These are phyloP conservation scores for Discostella stelligera DNA, from an alignment of 352 stramenopile species.

Conservation along the genomic window DNA sequence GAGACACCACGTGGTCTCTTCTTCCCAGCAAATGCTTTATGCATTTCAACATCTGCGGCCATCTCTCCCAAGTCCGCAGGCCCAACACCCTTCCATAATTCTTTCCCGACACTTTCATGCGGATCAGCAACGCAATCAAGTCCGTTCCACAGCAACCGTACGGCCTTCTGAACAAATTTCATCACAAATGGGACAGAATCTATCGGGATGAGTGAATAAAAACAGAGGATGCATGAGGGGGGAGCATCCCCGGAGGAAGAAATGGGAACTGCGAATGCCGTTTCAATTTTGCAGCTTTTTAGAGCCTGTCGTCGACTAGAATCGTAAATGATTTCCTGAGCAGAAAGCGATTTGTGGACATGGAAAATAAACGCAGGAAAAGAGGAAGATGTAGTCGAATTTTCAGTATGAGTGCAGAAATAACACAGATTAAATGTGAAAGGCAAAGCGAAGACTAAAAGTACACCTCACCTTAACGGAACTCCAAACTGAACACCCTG, in stretches of 20 bases:
- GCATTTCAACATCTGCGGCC: constrained; percentile 82
- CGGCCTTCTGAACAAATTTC: constrained; percentile 81
- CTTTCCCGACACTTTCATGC: constrained; percentile 63
- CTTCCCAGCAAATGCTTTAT: constrained; percentile 76
- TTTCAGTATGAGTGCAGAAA: not conserved
- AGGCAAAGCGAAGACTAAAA: constrained; percentile 5
- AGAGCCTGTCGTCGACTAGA: constrained; percentile 53
- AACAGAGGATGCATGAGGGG: constrained; percentile 72
- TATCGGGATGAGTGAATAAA: constrained; percentile 69
- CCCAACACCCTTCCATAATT: constrained; percentile 72
- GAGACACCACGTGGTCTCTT: constrained; percentile 59
- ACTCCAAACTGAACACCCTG: constrained; percentile 80
- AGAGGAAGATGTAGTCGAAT: not conserved
- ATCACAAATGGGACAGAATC: constrained; percentile 76
- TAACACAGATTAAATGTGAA: not conserved
- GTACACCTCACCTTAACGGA: constrained; percentile 55
- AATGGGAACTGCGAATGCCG: constrained; percentile 75
- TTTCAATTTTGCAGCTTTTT: constrained; percentile 68
- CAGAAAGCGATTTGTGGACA: not conserved
- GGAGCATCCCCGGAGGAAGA: constrained; percentile 57
- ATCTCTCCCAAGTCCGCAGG: constrained; percentile 82
- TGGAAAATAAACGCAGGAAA: not conserved
- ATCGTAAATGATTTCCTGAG: constrained; percentile 67
- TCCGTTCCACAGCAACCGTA: constrained; percentile 74
- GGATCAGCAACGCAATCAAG: constrained; percentile 68